These are phyloP conservation scores for Lactarius psammicola DNA, from an alignment of 768 basidiomycete genomes.

Conservation along the genomic window DNA sequence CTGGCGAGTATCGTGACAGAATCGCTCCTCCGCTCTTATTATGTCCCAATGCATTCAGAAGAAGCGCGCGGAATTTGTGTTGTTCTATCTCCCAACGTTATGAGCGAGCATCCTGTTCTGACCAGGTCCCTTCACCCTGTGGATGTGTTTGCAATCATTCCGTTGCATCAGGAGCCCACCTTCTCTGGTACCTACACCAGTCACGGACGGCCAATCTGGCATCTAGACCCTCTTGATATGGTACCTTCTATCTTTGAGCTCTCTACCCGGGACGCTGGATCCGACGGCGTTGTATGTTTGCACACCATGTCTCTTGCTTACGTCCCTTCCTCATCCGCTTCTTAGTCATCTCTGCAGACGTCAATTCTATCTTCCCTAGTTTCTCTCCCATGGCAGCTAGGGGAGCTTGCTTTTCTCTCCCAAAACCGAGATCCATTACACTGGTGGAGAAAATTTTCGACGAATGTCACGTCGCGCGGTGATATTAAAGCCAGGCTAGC, in stretches of 20 bases:
- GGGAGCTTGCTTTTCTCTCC: conserved; percentile 31
- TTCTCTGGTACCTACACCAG: conserved; percentile 37
- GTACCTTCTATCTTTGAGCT: conserved; percentile 44
- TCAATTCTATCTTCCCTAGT: conserved; percentile 37
- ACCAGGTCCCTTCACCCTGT: conserved; percentile 37
- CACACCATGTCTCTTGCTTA: neutral
- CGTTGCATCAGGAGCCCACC: conserved; percentile 47
- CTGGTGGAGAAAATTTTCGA: conserved; percentile 47
- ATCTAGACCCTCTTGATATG: conserved; percentile 62
- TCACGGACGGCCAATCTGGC: conserved; percentile 44
- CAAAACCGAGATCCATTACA: conserved; percentile 38
- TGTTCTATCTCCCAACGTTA: conserved; percentile 40
- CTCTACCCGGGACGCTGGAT: conserved; percentile 18
- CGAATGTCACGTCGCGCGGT: conserved; percentile 38
- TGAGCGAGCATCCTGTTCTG: conserved; percentile 37
- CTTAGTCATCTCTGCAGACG: conserved; percentile 32
- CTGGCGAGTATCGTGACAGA: conserved; percentile 52
- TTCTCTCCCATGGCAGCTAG: conserved; percentile 44
- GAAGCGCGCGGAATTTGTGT: conserved; percentile 40
- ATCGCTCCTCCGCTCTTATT: conserved; percentile 44
- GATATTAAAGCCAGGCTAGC: conserved; percentile 38
- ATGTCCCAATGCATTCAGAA: conserved; percentile 36
- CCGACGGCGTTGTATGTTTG: conserved; percentile 8
- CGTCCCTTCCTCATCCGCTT: neutral
- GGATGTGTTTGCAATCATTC: conserved; percentile 50